Base-by-base conservation (phyloP, 106 monocot species). In the Triglochin maritima region DNA sequence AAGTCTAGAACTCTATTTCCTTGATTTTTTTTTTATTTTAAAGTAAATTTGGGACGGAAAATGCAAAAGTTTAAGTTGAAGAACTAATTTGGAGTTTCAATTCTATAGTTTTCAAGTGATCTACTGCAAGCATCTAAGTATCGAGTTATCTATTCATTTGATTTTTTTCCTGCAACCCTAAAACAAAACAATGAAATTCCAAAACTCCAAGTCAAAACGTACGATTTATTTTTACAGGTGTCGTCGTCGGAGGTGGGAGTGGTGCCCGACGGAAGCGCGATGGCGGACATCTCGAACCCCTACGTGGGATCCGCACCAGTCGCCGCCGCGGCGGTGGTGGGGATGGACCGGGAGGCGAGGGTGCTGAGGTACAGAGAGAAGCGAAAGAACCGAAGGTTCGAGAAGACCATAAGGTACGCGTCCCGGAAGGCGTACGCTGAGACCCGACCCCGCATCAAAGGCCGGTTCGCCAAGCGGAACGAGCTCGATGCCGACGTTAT, bases 361-460 rank as follows among this genome's bases (percentile, higher is more conserved):
- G 75, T 75, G 68, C 60, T 75, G 75, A 50, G 75, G 62, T 68
- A 68, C 60, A 60, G 75, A 41, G 75, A 75, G 68, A 75, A 75
- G 68, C 15, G 75, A 61, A 75, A 75, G 68, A 75, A 57, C 61
- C 15, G 75, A 45, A 75, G 29, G 60, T 75, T 75, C 61, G 68
- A 68, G 75, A 75, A 75, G 75, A 75, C 75, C 1, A 75, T 75
- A 17, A 49, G 75, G 51, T 75, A 75, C 60, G 75, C 75, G 2
- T 75, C 75, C 47, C 47, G 75, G 45, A 75, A 75, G 68, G 75
- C 75, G 4, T 75, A 82, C 63, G 86, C 86, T 1, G 86, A 87
- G 74, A 72, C 78, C 58, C 53, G 83, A 72, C 83, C 80, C 47
- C 54, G 86, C 72, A 74, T 87, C 56, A 87, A 87, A 63, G 86